Conservation (phyloP, 208 protist genomes). For the Phytomonas sp. region DNA sequence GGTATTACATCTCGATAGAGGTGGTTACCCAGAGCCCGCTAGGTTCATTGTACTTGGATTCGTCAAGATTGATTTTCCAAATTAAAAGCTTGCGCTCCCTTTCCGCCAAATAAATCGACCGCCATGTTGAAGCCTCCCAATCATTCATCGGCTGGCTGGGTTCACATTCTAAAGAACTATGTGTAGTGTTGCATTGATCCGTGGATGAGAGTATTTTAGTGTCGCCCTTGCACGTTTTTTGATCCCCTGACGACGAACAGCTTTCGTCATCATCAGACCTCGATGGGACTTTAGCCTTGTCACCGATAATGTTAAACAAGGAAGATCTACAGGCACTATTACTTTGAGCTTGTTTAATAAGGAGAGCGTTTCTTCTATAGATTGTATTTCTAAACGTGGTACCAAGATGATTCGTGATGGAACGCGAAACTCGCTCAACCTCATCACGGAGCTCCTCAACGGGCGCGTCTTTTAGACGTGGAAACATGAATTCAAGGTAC, state of each 20-base stretch:
- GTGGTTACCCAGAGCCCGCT: slow-evolving; percentile 80
- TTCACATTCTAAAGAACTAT: neutral
- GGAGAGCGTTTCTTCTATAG: slow-evolving; percentile 57
- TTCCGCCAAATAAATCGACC: slow-evolving; percentile 34
- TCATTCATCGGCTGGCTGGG: neutral
- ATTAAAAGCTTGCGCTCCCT: slow-evolving; percentile 47
- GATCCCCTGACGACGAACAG: neutral
- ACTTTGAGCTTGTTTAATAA: slow-evolving; percentile 58
- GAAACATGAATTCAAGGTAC: slow-evolving; percentile 63
- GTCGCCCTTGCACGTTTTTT: slow-evolving; percentile 11
- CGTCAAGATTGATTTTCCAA: slow-evolving; percentile 65
- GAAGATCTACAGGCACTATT: neutral
- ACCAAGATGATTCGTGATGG: slow-evolving; percentile 61
- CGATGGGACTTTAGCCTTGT: neutral
- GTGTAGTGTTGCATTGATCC: neutral
- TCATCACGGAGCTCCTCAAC: slow-evolving; percentile 29
- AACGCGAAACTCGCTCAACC: slow-evolving; percentile 43
- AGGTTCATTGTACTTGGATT: slow-evolving; percentile 23
- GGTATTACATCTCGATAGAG: slow-evolving; percentile 19
- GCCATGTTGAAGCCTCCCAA: slow-evolving; percentile 39
- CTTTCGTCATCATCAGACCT: neutral
- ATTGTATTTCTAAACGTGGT: slow-evolving; percentile 71
- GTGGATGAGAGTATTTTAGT: neutral
- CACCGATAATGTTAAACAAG: neutral
- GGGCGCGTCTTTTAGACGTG: slow-evolving; percentile 28